phyloP scores from a whole-genome alignment of 73 alveolate genomes.

The Paramecium caudatum region DNA sequence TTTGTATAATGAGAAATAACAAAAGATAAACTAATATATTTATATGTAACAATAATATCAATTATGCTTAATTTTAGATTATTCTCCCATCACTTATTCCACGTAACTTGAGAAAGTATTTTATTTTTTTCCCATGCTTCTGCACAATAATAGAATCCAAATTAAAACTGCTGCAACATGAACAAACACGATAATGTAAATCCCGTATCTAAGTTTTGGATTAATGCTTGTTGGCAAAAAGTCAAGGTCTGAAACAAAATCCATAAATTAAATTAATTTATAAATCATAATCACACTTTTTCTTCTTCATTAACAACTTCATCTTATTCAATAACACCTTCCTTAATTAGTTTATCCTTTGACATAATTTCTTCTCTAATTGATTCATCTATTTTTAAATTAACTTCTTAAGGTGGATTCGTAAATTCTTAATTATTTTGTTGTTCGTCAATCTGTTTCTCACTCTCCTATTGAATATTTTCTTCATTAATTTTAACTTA shows the following conservation, averaged over 20 bases:
- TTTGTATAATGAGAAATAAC: not conserved
- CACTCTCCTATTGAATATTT: not conserved
- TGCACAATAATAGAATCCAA: constrained; percentile 39
- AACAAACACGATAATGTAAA: not conserved
- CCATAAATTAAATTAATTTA: constrained; percentile 7
- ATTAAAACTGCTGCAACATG: constrained; percentile 16
- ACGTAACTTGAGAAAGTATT: constrained; percentile 43
- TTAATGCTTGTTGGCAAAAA: constrained; percentile 45
- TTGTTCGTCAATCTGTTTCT: not conserved
- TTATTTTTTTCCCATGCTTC: not conserved
- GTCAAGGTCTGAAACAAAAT: constrained; percentile 41
- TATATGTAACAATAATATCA: not conserved
- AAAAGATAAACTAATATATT: not conserved
- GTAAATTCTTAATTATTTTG: not conserved
- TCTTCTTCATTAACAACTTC: no score
- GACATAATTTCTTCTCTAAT: not conserved
- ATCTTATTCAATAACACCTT: constrained; percentile 37
- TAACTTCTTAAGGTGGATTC: not conserved
- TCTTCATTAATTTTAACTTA: not conserved
- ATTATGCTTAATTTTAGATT: not conserved
- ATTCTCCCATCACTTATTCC: constrained; percentile 33
- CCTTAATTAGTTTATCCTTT: not conserved
- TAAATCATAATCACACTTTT: no score
- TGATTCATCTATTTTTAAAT: constrained; percentile 26
- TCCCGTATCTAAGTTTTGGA: not conserved